phyloP scores from a whole-genome alignment of 352 stramenopile genomes.

The Phytopythium chamaehyphon region DNA sequence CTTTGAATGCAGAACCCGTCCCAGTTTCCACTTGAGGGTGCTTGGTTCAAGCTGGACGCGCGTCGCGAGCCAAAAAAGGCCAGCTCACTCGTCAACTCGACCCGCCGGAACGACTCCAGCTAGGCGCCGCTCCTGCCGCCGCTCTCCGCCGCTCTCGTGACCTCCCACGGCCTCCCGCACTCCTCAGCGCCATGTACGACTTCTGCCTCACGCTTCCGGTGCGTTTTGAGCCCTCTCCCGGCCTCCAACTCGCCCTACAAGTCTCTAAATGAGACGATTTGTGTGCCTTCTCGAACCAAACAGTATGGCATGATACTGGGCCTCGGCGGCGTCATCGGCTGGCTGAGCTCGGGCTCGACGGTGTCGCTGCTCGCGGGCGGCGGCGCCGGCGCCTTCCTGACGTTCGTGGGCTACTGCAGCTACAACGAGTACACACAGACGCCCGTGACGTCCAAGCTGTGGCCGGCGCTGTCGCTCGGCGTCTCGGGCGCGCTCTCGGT shows the following conservation, averaged over 20 bases:
- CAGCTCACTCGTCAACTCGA: no score
- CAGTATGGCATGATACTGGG: constrained; percentile 75
- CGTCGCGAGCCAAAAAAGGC: no score
- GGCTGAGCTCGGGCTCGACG: constrained; percentile 67
- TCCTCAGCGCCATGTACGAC: constrained; percentile 60
- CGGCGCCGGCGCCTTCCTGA: constrained; percentile 64
- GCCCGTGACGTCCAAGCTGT: constrained; percentile 76
- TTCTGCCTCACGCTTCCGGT: constrained; percentile 86
- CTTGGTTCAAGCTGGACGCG: neutral
- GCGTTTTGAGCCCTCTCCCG: constrained; percentile 16
- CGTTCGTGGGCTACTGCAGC: constrained; percentile 78
- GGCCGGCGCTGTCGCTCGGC: constrained; percentile 56
- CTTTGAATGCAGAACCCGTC: neutral
- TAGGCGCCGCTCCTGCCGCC: neutral
- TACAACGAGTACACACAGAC: constrained; percentile 84
- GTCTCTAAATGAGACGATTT: constrained; percentile 2
- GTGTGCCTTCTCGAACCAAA: neutral
- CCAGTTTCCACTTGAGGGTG: constrained; percentile 3
- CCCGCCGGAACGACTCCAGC: neutral
- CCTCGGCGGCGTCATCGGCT: constrained; percentile 69
- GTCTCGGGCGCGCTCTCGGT: constrained; percentile 67
- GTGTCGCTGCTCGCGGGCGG: constrained; percentile 62
- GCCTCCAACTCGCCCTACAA: neutral
- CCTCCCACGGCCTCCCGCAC: neutral
- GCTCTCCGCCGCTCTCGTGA: neutral